A percentile compares a stretch with the other conserved stretches of the same genome.
These are phyloP conservation scores for Mycena vulgaris DNA, from an alignment of 768 basidiomycete genomes.

Conservation along the genomic window DNA sequence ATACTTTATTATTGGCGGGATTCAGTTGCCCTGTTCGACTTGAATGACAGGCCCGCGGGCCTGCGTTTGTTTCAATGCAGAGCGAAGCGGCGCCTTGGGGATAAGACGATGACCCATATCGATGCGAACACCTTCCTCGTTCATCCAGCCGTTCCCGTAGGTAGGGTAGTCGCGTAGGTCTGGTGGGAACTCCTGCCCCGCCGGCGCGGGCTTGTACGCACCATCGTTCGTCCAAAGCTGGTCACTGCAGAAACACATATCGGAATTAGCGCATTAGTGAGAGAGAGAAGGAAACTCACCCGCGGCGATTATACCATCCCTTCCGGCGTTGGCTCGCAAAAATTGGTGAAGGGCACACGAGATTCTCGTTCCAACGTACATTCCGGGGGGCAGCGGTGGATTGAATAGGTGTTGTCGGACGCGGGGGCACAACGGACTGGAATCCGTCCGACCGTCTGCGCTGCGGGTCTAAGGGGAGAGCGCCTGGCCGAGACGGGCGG, in stretches of 20 bases:
- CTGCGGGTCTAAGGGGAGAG: slow-evolving; percentile 32
- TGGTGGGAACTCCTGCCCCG: slow-evolving; percentile 75
- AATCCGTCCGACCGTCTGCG: slow-evolving; percentile 34
- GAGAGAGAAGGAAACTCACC: slow-evolving; percentile 61
- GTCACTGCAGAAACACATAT: slow-evolving; percentile 68
- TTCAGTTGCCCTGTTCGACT: slow-evolving; percentile 8
- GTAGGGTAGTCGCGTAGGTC: slow-evolving; percentile 85
- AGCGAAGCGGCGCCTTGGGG: slow-evolving; percentile 78
- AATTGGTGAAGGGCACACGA: slow-evolving; percentile 83
- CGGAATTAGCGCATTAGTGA: slow-evolving; percentile 18
- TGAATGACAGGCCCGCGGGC: slow-evolving; percentile 22
- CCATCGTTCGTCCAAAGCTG: slow-evolving; percentile 92
- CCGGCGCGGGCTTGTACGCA: slow-evolving; percentile 69
- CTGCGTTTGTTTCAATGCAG: slow-evolving; percentile 73
- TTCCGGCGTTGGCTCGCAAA: slow-evolving; percentile 72
- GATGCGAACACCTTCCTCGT: slow-evolving; percentile 85
- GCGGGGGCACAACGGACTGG: slow-evolving; percentile 29
- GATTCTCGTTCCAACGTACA: slow-evolving; percentile 82
- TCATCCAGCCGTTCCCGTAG: slow-evolving; percentile 85
- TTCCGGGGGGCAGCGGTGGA: slow-evolving; percentile 51
- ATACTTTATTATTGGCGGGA: slow-evolving; percentile 17
- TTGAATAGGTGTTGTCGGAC: slow-evolving; percentile 12
- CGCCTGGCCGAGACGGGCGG: slow-evolving; percentile 21
- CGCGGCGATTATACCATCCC: slow-evolving; percentile 86
- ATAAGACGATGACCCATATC: slow-evolving; percentile 84